Conservation (phyloP, 2,329 filamentous ascomycete species). For the Pyricularia sp. region DNA sequence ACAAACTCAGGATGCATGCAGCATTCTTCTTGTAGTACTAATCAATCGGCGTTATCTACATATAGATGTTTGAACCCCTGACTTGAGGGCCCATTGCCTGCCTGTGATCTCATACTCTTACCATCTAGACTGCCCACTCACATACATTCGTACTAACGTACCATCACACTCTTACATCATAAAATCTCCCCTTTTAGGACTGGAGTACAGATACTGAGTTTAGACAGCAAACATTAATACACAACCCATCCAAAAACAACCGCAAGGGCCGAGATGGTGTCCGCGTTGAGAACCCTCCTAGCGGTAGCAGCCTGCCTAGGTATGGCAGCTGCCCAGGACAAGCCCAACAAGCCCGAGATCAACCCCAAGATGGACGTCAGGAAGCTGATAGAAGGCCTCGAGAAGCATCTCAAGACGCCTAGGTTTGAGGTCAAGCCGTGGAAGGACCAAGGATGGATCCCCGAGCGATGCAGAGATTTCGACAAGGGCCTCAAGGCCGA, state of each 20-base stretch:
- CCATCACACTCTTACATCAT: not conserved
- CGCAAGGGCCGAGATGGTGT: not conserved
- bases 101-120: not conserved
- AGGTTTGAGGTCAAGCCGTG: not conserved
- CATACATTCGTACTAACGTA: not conserved
- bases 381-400: not conserved
- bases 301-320: not conserved
- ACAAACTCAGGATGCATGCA: not conserved
- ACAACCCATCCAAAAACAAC: not conserved
- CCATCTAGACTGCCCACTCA: not conserved
- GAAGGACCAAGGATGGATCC: not conserved
- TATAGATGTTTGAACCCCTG: not conserved
- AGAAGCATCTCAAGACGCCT: not conserved
- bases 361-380: not conserved
- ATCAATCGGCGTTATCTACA: not conserved
- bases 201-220: not conserved
- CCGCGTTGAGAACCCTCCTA: not conserved
- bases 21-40: not conserved
- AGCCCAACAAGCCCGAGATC: not conserved
- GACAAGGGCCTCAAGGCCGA: not conserved
- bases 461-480: not conserved
- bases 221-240: not conserved
- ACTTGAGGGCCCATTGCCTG: not conserved
- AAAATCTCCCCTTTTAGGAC: not conserved
- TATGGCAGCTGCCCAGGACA: not conserved